Evolutionary conservation across 1,284 basidiomycete species (phyloP), one percentile per base, ranked within the genome.

Genomic region (Ganoderma lingzhi): DNA sequence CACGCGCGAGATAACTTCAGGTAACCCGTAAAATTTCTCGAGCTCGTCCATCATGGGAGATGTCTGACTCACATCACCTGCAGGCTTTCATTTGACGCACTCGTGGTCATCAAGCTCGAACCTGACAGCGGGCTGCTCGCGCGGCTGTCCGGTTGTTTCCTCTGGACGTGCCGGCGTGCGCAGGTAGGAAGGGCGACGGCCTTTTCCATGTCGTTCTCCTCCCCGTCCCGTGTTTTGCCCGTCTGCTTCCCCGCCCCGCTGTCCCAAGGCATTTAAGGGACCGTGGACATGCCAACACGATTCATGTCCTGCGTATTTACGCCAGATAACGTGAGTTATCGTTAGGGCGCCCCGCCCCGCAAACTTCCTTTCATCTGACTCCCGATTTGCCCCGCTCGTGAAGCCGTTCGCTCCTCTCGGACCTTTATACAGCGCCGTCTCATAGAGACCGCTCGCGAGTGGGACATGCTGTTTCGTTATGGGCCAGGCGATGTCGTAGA

Each of bases 31-130:
- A 30, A 44, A 51, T 62, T 68, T 69, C 17, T 61, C 63, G 65
- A 67, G 62, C 62, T 44, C 72, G 59, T 53, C 48, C 68, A 66
- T 67, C 28, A 56, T 66, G 55, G 58, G 62, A 45, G 48, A 42
- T 42, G 59, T 70, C 67, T 67, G 66, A 65, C 68, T 70, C 72
- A 64, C 65, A 69, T 71, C 68, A 63, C 72, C 72, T 73, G 72
- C 72, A 71, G 72, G 72, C 48, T 69, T 73, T 71, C 72, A 73
- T 71, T 73, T 69, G 37, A 61, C 59, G 65, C 64, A 64, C 66
- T 66, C 63, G 67, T 63, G 64, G 67, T 45, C 60, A 67, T 66
- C 68, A 56, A 58, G n/a, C 69, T 59, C 69, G 64, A 67, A 41
- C 68, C 69, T 69, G 66, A 64, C 58, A 58, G 39, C 64, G 68